These are phyloP conservation scores for Handroanthus guayacan DNA, from an alignment of 257 asterid species.

Conservation along the genomic window DNA sequence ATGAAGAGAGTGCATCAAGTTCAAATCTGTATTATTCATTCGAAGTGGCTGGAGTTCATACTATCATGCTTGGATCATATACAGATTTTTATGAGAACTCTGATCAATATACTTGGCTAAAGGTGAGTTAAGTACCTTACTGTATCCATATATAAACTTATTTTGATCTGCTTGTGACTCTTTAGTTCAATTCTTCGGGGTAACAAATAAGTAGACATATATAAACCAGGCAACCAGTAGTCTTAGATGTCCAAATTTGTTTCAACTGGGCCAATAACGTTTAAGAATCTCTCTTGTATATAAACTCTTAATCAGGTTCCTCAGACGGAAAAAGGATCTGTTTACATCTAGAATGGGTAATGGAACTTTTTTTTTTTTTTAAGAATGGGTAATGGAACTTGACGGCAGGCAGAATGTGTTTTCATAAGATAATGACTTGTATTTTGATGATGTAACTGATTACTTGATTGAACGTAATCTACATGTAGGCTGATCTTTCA, in stretches of 20 bases:
- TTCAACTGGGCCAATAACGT: neutral
- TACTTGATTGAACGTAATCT: slow-evolving; percentile 29
- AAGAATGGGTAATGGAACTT: neutral
- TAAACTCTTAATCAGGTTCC: neutral
- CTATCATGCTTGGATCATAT: slow-evolving; percentile 88
- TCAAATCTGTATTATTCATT: slow-evolving; percentile 91
- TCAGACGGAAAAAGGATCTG: neutral
- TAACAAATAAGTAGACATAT: neutral
- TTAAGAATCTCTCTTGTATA: neutral
- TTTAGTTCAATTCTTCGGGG: neutral
- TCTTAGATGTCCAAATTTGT: neutral
- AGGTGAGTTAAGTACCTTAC: slow-evolving; percentile 54
- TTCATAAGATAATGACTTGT: neutral
- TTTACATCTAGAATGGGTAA: neutral
- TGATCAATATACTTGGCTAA: slow-evolving; percentile 80
- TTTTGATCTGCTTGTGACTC: neutral
- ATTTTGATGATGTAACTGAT: slow-evolving; percentile 8
- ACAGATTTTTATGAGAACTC: slow-evolving; percentile 67
- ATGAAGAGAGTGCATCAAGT: slow-evolving; percentile 74
- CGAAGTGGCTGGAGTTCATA: slow-evolving; percentile 90
- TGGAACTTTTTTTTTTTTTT: no score
- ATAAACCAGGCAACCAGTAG: neutral
- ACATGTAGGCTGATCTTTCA: slow-evolving; percentile 70
- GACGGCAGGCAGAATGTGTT: no score
- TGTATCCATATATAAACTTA: neutral